These are phyloP conservation scores for Dipodascus geniculatus DNA, from an alignment of 805 yeast species.

Conservation along the genomic window DNA sequence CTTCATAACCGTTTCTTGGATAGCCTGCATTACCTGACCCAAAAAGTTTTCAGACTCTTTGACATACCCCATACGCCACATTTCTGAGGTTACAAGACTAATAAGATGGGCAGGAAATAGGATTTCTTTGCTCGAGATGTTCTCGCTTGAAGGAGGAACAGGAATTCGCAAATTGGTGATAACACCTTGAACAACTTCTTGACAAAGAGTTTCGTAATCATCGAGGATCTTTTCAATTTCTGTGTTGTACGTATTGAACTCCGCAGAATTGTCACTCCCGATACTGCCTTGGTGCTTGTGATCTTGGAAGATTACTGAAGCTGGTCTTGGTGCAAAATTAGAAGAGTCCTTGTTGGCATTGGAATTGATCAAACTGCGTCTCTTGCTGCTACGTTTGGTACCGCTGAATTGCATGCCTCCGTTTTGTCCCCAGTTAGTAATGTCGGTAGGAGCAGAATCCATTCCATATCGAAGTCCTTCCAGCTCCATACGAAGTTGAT, in stretches of 20 bases:
- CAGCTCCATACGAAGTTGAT: conserved; percentile 34
- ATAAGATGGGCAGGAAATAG: conserved; percentile 93
- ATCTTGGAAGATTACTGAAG: conserved; percentile 17
- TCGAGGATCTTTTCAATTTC: conserved; percentile 25
- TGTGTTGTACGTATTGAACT: conserved; percentile 28
- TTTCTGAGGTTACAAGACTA: conserved; percentile 82
- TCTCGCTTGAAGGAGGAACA: conserved; percentile 63
- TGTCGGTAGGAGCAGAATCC: conserved; percentile 25
- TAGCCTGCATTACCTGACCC: conserved; percentile 77
- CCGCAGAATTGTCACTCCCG: conserved; percentile 35
- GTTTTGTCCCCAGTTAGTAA: conserved; percentile 16
- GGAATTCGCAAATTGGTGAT: conserved; percentile 80
- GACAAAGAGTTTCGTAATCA: conserved; percentile 38
- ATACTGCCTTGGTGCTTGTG: conserved; percentile 28
- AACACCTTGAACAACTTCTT: conserved; percentile 78
- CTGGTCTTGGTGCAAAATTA: conserved; percentile 21
- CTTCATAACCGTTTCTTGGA: conserved; percentile 72
- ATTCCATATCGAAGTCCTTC: conserved; percentile 17
- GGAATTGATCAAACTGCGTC: conserved; percentile 15
- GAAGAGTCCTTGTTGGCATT: conserved; percentile 14
- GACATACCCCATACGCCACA: conserved; percentile 98
- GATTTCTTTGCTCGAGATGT: conserved; percentile 77
- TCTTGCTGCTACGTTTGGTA: conserved; percentile 20
- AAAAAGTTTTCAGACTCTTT: conserved; percentile 83
- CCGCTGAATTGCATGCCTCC: conserved; percentile 3